These are phyloP conservation scores for Basipetospora chlamydospora DNA, from an alignment of 2,329 filamentous ascomycete species.

Conservation along the genomic window DNA sequence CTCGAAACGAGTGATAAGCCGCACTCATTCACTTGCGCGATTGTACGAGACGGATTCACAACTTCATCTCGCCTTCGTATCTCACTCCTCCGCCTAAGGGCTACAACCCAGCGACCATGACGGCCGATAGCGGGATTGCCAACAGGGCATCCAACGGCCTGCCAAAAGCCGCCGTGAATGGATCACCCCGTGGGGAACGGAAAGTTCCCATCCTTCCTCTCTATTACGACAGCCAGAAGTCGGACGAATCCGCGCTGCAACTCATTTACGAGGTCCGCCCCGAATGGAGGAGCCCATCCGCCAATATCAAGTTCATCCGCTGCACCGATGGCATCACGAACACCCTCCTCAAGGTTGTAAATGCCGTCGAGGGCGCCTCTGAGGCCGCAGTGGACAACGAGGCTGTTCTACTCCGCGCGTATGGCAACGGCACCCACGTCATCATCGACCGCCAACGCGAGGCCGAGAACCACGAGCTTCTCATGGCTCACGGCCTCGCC, in stretches of 20 bases:
- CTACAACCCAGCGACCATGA: too few species aligned
- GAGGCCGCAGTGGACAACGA: slow-evolving; percentile 66
- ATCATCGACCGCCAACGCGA: slow-evolving; percentile 90
- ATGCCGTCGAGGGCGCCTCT: slow-evolving; percentile 50
- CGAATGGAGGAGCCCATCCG: slow-evolving; percentile 62
- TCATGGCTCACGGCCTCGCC: slow-evolving; percentile 70
- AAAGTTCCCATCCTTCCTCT: slow-evolving; percentile 54
- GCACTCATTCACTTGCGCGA: too few species aligned
- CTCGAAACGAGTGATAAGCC: too few species aligned
- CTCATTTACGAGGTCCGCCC: slow-evolving; percentile 70
- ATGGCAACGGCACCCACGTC: slow-evolving; percentile 85
- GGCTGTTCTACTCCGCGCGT: slow-evolving; percentile 79
- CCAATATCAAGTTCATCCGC: slow-evolving; percentile 67
- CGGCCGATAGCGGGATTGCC: too few species aligned
- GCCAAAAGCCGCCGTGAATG: neutral
- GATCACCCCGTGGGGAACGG: slow-evolving; percentile 16
- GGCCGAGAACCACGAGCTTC: slow-evolving; percentile 66
- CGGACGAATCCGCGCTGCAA: slow-evolving; percentile 61
- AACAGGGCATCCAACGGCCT: slow-evolving; percentile 2
- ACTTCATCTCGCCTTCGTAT: too few species aligned
- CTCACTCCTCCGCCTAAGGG: too few species aligned
- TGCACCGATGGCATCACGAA: slow-evolving; percentile 99
- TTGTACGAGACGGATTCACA: too few species aligned
- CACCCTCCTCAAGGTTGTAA: slow-evolving; percentile 69
- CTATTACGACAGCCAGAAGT: slow-evolving; percentile 63